Conservation (phyloP, 345 rosid genomes). For the Garcia nutans region DNA sequence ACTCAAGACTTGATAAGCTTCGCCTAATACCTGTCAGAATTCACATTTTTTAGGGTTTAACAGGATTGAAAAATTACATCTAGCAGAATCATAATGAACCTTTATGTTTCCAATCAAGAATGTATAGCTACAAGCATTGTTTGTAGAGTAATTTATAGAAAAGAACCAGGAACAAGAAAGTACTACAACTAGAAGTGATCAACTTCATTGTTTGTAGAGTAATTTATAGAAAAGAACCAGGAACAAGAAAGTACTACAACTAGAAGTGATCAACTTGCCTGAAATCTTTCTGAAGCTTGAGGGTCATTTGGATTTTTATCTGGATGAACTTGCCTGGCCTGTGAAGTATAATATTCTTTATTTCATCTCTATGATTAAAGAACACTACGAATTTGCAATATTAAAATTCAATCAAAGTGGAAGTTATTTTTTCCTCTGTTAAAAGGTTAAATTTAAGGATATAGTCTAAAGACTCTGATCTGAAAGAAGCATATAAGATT, state of each 20-base stretch:
- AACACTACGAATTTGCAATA: too few species aligned
- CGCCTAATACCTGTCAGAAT: constrained; percentile 56
- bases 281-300: constrained; percentile 68
- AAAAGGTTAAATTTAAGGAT: not conserved
- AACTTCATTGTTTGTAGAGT: constrained; percentile 4
- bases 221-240: not conserved
- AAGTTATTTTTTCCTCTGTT: not conserved
- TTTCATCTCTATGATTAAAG: not conserved
- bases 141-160: not conserved
- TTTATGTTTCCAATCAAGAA: not conserved
- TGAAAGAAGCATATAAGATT: not conserved
- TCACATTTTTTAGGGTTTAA: not conserved
- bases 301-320: constrained; percentile 77
- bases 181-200: not conserved
- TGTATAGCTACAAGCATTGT: not conserved
- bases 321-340: constrained; percentile 85
- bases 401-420: not conserved
- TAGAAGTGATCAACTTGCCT: constrained; percentile 34
- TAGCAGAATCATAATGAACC: not conserved
- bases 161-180: not conserved
- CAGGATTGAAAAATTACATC: too few species aligned
- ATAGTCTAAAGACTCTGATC: not conserved
- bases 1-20: constrained; percentile 73
- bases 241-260: not conserved
- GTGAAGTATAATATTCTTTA: constrained; percentile 7